Evolutionary conservation across 352 stramenopile genomes (phyloP).

Genomic region (Globisporangium abappressorium): DNA sequence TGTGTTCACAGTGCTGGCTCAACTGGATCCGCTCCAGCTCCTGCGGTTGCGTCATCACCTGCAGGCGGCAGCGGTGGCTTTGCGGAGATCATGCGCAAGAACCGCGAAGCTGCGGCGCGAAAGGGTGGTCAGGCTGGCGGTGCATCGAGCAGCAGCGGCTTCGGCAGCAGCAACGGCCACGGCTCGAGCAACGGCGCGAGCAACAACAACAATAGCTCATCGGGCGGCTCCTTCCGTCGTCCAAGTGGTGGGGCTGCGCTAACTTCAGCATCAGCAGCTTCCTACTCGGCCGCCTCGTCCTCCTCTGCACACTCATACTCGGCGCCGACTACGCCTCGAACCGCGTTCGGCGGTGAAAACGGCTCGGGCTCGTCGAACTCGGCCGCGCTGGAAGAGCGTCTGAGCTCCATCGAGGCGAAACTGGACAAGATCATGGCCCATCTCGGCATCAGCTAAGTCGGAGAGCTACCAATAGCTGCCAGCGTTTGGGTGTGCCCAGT

Average conservation of each 20-base stretch:
- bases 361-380: constrained; percentile 9
- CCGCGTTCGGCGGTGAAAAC: constrained; percentile 18
- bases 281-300: background rate
- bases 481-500: background rate
- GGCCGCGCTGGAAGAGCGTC: constrained; percentile 46
- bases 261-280: background rate
- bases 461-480: background rate
- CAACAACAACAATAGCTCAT: background rate
- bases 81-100: constrained; percentile 89
- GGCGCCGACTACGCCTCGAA: constrained; percentile 52
- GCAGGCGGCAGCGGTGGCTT: constrained; percentile 55
- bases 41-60: constrained; percentile 8
- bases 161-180: constrained; percentile 9
- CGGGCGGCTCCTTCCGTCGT: constrained; percentile 13
- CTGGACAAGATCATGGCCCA: constrained; percentile 89
- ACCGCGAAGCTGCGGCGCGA: constrained; percentile 77
- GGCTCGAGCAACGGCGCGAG: background rate
- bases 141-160: constrained; percentile 8
- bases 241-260: background rate
- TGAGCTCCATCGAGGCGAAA: constrained; percentile 80
- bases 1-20: background rate
- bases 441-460: constrained; percentile 57
- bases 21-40: background rate
- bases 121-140: constrained; percentile 27
- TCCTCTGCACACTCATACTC: constrained; percentile 30